phyloP scores from a whole-genome alignment of 768 basidiomycete genomes.

The Xerocomus brunneocitrinus region DNA sequence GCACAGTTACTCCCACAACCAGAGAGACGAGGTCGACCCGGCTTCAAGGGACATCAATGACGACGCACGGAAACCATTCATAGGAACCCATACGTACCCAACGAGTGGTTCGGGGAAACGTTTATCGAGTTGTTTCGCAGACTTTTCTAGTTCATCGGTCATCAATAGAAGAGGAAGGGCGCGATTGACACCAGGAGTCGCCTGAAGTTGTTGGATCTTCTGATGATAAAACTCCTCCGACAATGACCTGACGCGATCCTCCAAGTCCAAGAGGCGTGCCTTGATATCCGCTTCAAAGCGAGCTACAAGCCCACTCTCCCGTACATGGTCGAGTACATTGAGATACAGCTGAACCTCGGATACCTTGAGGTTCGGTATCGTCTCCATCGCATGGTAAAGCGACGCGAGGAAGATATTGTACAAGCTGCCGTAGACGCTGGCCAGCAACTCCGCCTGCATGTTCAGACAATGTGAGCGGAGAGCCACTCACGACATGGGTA shows the following conservation, averaged over 20 bases:
- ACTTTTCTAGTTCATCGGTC: constrained; percentile 88
- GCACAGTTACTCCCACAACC: constrained; percentile 63
- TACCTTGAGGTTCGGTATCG: constrained; percentile 66
- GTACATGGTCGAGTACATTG: constrained; percentile 64
- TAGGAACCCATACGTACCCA: constrained; percentile 46
- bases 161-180: constrained; percentile 78
- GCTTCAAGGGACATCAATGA: constrained; percentile 31
- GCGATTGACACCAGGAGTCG: constrained; percentile 71
- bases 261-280: constrained; percentile 62
- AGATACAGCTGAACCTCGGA: constrained; percentile 65
- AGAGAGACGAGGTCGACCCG: constrained; percentile 73
- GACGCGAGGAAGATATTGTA: constrained; percentile 85
- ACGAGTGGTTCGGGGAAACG: constrained; percentile 81
- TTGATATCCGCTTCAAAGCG: constrained; percentile 70
- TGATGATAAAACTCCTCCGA: constrained; percentile 57
- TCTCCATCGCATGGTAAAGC: constrained; percentile 80
- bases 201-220: constrained; percentile 60
- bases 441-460: constrained; percentile 61
- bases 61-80: background rate
- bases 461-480: constrained; percentile 5
- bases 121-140: constrained; percentile 78
- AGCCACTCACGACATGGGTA: background rate
- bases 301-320: constrained; percentile 63
- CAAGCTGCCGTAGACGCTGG: constrained; percentile 62
- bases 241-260: constrained; percentile 58